phyloP scores from a whole-genome alignment of 768 basidiomycete genomes.

The Trametes coccinea region DNA sequence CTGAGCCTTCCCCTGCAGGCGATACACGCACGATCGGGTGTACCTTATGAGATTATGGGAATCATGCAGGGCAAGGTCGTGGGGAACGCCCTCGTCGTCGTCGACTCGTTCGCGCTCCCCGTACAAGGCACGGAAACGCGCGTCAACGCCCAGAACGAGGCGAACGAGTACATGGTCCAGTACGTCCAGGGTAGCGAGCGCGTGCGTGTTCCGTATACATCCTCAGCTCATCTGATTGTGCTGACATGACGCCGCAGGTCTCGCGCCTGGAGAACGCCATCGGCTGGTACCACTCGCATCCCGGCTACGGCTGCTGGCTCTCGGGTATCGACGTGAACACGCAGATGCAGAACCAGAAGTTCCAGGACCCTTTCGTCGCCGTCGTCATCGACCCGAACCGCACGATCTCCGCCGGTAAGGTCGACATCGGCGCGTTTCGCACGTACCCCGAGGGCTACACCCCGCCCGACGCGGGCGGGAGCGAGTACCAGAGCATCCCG shows the following conservation, averaged over 20 bases:
- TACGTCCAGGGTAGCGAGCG: slow-evolving; percentile 81
- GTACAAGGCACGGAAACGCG: slow-evolving; percentile 98
- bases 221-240: background rate
- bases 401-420: slow-evolving; percentile 96
- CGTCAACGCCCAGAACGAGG: slow-evolving; percentile 94
- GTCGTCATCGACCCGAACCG: slow-evolving; percentile 99
- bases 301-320: slow-evolving; percentile 98
- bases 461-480: slow-evolving; percentile 64
- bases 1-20: slow-evolving; percentile 52
- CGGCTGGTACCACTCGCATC: slow-evolving; percentile 99
- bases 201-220: slow-evolving; percentile 43
- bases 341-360: slow-evolving; percentile 92
- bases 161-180: slow-evolving; percentile 98
- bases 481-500: slow-evolving; percentile 96
- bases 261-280: slow-evolving; percentile 84
- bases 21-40: slow-evolving; percentile 96
- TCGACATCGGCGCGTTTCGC: slow-evolving; percentile 98
- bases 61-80: slow-evolving; percentile 97
- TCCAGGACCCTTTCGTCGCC: slow-evolving; percentile 95
- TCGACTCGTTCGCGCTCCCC: slow-evolving; percentile 96
- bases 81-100: slow-evolving; percentile 74
- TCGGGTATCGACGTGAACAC: slow-evolving; percentile 99
- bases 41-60: slow-evolving; percentile 99
- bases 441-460: slow-evolving; percentile 96
- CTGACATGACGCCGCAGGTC: slow-evolving; percentile 48